Evolutionary conservation across 73 alveolate species (phyloP).

Genomic region (Tetrahymena thermophila): DNA sequence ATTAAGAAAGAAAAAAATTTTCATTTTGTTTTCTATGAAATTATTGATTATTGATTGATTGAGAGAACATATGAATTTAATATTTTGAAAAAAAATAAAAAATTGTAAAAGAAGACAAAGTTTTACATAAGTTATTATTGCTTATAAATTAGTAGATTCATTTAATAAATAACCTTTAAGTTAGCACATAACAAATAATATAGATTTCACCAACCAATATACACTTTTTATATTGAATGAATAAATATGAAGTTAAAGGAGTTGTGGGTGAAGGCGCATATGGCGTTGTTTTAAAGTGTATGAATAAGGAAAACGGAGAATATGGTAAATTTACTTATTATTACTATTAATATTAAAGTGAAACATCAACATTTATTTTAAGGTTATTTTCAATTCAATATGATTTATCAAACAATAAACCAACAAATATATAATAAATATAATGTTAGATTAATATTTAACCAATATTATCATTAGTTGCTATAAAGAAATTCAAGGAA

Average conservation of each 20-base stretch:
- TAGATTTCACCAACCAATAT: not conserved
- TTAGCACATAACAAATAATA: not conserved
- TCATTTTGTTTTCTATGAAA: not conserved
- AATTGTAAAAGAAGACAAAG: not conserved
- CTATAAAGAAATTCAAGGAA: constrained; percentile 91
- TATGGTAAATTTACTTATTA: constrained; percentile 8
- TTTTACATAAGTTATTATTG: not conserved
- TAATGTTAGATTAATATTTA: not conserved
- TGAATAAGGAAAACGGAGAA: constrained; percentile 71
- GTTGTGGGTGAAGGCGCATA: constrained; percentile 85
- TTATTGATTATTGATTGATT: not conserved
- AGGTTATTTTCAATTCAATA: not conserved
- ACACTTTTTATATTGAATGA: constrained; percentile 35
- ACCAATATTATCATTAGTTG: constrained; percentile 51
- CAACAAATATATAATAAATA: too few relatives aligned
- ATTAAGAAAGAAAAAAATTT: not conserved
- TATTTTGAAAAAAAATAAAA: not conserved
- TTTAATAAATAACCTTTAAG: not conserved
- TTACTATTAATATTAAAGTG: not conserved
- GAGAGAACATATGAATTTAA: not conserved
- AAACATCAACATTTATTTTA: not conserved
- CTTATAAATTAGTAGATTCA: not conserved
- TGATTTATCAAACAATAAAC: too few relatives aligned
- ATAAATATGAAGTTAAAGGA: constrained; percentile 73
- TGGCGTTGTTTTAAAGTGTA: constrained; percentile 75